These are phyloP conservation scores for Medicago arabica DNA, from an alignment of 306 rosid genomes.

Conservation along the genomic window DNA sequence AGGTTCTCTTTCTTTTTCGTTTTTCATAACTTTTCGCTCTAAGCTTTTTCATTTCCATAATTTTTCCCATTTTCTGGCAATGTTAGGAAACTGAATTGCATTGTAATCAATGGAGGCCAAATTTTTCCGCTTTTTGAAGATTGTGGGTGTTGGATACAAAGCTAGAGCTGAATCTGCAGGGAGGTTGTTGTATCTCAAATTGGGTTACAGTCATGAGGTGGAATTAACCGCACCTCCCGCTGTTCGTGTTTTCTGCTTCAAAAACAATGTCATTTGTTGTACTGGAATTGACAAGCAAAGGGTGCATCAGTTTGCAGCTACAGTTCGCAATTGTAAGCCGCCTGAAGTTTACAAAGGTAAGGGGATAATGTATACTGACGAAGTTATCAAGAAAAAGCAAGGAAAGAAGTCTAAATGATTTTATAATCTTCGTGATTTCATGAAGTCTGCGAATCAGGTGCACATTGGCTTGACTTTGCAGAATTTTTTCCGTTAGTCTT, in stretches of 20 bases:
- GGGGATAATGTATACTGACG: conserved; percentile 85
- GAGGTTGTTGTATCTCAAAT: conserved; percentile 68
- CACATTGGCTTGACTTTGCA: conserved; percentile 26
- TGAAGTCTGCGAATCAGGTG: not conserved
- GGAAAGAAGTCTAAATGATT: conserved; percentile 90
- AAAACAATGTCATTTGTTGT: conserved; percentile 89
- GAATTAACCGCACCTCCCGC: conserved; percentile 81
- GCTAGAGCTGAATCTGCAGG: conserved; percentile 89
- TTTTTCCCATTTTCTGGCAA: not conserved
- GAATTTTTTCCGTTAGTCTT: conserved; percentile 19
- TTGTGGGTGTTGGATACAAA: conserved; percentile 91
- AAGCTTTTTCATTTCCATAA: not conserved
- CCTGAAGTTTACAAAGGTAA: conserved; percentile 96
- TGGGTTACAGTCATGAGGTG: conserved; percentile 93
- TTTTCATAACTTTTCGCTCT: too few species aligned
- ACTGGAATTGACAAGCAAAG: conserved; percentile 85
- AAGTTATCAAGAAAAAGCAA: conserved; percentile 78
- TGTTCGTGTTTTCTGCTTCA: conserved; percentile 87
- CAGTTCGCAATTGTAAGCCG: conserved; percentile 81
- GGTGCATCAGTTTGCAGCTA: conserved; percentile 87
- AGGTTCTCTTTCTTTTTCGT: not conserved
- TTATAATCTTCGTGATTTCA: conserved; percentile 9
- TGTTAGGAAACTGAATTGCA: conserved; percentile 32
- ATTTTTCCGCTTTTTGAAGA: conserved; percentile 80
- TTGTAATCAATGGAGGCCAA: conserved; percentile 67